phyloP scores from a whole-genome alignment of 202 grass and related monocot genomes.

The Panicum virgatum region DNA sequence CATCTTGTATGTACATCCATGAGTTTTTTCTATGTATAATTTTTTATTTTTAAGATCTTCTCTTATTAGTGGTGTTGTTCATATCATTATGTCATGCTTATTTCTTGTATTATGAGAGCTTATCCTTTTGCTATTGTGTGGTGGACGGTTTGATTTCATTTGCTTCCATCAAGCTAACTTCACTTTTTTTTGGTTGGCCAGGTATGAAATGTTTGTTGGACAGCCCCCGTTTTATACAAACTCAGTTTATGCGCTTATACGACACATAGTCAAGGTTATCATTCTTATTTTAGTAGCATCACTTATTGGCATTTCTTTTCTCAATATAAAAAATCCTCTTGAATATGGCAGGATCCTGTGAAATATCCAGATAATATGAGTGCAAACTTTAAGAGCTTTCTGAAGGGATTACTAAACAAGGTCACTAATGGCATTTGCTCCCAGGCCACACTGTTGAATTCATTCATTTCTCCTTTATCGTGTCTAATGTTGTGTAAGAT shows the following conservation, averaged over 20 bases:
- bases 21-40: background rate
- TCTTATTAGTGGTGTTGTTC: background rate
- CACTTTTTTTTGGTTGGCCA: conserved; percentile 40
- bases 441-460: conserved; percentile 27
- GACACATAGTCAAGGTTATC: conserved; percentile 78
- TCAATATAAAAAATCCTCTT: conserved; percentile 9
- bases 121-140: background rate
- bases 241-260: conserved; percentile 87
- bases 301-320: background rate
- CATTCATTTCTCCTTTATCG: conserved; percentile 20
- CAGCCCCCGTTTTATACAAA: conserved; percentile 93
- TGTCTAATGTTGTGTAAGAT: conserved; percentile 41
- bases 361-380: conserved; percentile 99
- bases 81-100: conserved; percentile 1
- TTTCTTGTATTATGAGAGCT: background rate
- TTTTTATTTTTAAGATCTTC: conserved; percentile 11
- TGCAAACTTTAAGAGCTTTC: conserved; percentile 86
- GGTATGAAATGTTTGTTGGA: conserved; percentile 95
- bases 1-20: conserved; percentile 69
- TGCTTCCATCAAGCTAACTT: conserved; percentile 28
- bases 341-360: conserved; percentile 76
- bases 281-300: background rate
- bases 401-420: conserved; percentile 98
- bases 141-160: background rate
- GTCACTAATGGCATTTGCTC: conserved; percentile 34